These are phyloP conservation scores for Syncephalastrum monosporum DNA, from an alignment of 371 early-diverging fungal species.

Conservation along the genomic window DNA sequence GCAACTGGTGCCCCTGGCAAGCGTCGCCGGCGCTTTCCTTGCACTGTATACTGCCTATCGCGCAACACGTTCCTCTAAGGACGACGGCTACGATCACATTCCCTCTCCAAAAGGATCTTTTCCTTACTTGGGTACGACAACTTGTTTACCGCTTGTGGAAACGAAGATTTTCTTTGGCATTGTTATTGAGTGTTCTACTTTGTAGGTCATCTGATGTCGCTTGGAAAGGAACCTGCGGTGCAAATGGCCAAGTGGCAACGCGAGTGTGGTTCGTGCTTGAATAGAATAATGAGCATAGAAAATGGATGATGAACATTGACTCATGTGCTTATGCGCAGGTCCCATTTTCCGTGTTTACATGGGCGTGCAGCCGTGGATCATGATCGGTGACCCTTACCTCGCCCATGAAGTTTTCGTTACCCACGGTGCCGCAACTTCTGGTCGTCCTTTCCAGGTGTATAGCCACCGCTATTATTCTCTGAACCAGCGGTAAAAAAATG, in stretches of 20 bases:
- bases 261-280: neutral
- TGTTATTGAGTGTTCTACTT: neutral
- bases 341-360: conserved; percentile 14
- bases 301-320: neutral
- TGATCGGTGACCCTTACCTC: conserved; percentile 14
- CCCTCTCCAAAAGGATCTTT: conserved; percentile 9
- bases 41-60: neutral
- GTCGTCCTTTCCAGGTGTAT: conserved; percentile 8
- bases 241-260: conserved; percentile 8
- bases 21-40: neutral
- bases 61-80: too few relatives aligned
- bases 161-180: neutral
- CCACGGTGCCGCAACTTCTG: conserved; percentile 9
- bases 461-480: conserved; percentile 8
- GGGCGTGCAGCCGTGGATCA: conserved; percentile 20
- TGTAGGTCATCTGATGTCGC: conserved; percentile 8
- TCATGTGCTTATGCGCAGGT: neutral
- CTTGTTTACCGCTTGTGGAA: too few relatives aligned
- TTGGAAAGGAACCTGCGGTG: conserved; percentile 3
- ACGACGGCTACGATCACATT: conserved; percentile 2
- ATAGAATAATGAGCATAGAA: too few relatives aligned
- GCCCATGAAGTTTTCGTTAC: conserved; percentile 15
- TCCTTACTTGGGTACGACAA: conserved; percentile 13
- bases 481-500: conserved; percentile 7
- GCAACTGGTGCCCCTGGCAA: neutral